Evolutionary conservation across 306 rosid species (phyloP).

Genomic region (Trichosanthes truncata): DNA sequence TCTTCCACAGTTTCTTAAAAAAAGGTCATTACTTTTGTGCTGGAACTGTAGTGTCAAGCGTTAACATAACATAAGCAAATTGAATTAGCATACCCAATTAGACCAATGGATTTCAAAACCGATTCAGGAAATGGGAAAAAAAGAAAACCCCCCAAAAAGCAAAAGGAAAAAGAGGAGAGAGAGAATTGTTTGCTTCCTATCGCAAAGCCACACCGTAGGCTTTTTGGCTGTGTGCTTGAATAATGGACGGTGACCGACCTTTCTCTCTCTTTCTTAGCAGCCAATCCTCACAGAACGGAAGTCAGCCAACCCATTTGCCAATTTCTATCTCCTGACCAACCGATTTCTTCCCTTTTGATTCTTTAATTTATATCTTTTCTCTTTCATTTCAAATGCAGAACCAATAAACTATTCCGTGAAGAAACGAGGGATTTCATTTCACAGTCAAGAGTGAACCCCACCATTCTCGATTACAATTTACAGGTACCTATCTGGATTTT

Average conservation of each 20-base stretch:
- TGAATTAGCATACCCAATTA: background rate
- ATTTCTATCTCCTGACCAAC: conserved; percentile 22
- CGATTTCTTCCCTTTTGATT: background rate
- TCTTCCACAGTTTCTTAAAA: background rate
- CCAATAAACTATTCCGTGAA: background rate
- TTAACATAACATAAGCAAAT: background rate
- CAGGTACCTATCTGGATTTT: conserved; percentile 1
- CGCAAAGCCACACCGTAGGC: conserved; percentile 33
- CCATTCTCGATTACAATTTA: background rate
- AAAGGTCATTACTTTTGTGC: background rate
- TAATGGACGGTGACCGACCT: conserved; percentile 53
- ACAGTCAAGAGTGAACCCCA: background rate
- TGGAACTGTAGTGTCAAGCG: conserved; percentile 5
- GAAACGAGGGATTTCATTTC: background rate
- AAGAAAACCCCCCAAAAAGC: background rate
- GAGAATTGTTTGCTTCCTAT: background rate
- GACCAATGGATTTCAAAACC: background rate
- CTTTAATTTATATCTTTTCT: background rate
- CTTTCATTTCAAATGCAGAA: background rate
- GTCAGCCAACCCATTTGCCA: conserved; percentile 39
- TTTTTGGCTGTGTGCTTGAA: conserved; percentile 30
- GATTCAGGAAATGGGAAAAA: background rate
- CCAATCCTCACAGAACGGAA: conserved; percentile 45
- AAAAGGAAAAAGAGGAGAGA: background rate
- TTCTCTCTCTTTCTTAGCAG: conserved; percentile 16